These are phyloP conservation scores for Aaosphaeria pasadenensis DNA, from an alignment of 2,329 filamentous ascomycete genomes.

Conservation along the genomic window DNA sequence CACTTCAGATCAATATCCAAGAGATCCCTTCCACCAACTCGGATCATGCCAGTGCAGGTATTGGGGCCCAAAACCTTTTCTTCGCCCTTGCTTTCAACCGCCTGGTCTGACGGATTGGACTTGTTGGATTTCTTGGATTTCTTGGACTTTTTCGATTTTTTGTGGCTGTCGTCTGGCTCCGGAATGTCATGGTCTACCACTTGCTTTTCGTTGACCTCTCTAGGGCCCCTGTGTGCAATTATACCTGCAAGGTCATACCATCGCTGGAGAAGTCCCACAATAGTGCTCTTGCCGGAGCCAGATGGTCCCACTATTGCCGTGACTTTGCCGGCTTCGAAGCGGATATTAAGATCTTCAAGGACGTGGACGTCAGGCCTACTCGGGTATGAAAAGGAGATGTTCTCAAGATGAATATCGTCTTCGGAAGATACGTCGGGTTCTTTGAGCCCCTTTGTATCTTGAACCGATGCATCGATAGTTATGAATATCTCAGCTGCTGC, in stretches of 20 bases:
- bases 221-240: constrained; percentile 4
- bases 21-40: constrained; percentile 25
- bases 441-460: constrained; percentile 26
- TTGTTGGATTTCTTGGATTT: constrained; percentile 8
- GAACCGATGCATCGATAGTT: constrained; percentile 32
- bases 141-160: constrained; percentile 3
- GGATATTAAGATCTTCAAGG: constrained; percentile 57
- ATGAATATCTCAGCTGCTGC: constrained; percentile 35
- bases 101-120: constrained; percentile 12
- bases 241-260: constrained; percentile 61
- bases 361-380: constrained; percentile 61
- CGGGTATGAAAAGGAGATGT: constrained; percentile 38
- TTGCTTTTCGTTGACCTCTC: not conserved
- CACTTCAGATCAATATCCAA: constrained; percentile 37
- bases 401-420: constrained; percentile 31
- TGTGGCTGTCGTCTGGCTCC: not conserved
- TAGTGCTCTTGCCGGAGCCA: constrained; percentile 72
- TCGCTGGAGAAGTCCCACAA: constrained; percentile 65
- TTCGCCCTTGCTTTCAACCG: constrained; percentile 11
- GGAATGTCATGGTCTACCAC: not conserved
- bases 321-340: constrained; percentile 61
- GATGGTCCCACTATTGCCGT: constrained; percentile 73
- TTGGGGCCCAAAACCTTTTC: constrained; percentile 17
- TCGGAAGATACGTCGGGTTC: constrained; percentile 34
- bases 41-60: constrained; percentile 31